A percentile compares a stretch with the other conserved stretches of the same genome.
Evolutionary conservation across 352 stramenopile species (phyloP).

Genomic region (Pelagophyceae sp.): DNA sequence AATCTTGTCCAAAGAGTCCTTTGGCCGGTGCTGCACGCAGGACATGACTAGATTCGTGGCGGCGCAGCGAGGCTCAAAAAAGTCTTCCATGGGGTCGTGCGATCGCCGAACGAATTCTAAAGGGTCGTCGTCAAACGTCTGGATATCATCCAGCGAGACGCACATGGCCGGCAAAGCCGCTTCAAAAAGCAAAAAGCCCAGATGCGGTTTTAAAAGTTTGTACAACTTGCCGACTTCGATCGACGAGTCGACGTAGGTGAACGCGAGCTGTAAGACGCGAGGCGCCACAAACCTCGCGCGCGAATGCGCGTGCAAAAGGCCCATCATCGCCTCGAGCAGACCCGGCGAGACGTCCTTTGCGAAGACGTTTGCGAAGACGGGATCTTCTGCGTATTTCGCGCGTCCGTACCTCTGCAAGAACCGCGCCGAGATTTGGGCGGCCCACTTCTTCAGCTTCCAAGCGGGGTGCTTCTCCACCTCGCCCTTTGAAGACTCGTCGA

Average conservation of each 20-base stretch:
- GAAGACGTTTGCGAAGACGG: slow-evolving; percentile 84
- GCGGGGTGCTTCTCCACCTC: slow-evolving; percentile 53
- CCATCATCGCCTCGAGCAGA: slow-evolving; percentile 62
- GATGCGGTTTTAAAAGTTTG: slow-evolving; percentile 92
- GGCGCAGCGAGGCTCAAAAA: slow-evolving; percentile 83
- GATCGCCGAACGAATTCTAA: slow-evolving; percentile 94
- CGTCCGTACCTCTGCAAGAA: slow-evolving; percentile 94
- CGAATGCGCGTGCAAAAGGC: slow-evolving; percentile 35
- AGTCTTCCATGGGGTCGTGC: slow-evolving; percentile 93
- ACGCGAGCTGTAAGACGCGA: slow-evolving; percentile 21
- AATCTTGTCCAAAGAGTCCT: slow-evolving; percentile 83
- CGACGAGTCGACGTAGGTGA: slow-evolving; percentile 81
- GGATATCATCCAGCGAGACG: slow-evolving; percentile 79
- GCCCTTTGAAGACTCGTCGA: background rate
- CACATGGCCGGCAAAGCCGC: slow-evolving; percentile 89
- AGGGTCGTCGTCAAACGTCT: slow-evolving; percentile 88
- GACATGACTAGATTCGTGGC: slow-evolving; percentile 85
- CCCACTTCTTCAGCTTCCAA: slow-evolving; percentile 98
- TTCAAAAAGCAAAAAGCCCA: slow-evolving; percentile 92
- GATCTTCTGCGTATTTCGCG: slow-evolving; percentile 78
- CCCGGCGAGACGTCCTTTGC: slow-evolving; percentile 76
- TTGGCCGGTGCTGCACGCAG: slow-evolving; percentile 83
- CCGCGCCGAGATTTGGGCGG: slow-evolving; percentile 87
- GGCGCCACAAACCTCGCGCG: background rate
- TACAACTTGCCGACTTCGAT: slow-evolving; percentile 89